Base-by-base conservation (phyloP, 225 moss, liverwort and hornwort genomes). In the Pseudisothecium myosuroides region DNA sequence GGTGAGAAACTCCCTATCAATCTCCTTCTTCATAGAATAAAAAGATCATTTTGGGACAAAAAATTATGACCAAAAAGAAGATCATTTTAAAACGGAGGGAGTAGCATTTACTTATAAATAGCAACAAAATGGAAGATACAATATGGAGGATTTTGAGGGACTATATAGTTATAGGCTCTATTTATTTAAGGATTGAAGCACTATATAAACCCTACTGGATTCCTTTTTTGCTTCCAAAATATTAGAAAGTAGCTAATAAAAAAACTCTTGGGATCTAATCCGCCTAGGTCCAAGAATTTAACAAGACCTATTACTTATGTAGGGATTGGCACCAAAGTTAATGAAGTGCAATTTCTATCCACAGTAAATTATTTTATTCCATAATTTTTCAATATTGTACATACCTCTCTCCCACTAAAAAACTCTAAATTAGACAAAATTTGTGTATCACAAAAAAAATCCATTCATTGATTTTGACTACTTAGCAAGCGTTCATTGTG, bases 151-250 rank as follows among this genome's bases (percentile, higher is more conserved):
- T 41, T 69, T 69, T 39, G 14, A 69, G 14, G 39, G 14, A 24
- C 3, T 12, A 68, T n/a, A 20, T 0, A 5, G 5, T 12, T 37
- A 37, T 11, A 66, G 66, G 10, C 6, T 37, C 2, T 37, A 11
- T 20, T 12, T 3, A n/a, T 11, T n/a, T 11, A 36, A 34, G 34
- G 18, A 3, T 66, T 36, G 18, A 20, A 67, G 22, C 1, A 68
- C 0, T 22, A n/a, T n/a, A 23, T 68, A 66, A 22, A 37, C 12
- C 7, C 8, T 41, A 8, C 0, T 26, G 27, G 7, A 15, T 1
- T 43, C 41, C 0, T 43, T 16, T 15, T 15, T 41, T 1, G 3
- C 5, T 41, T 2, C 7, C 9, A 8, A 71, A 71, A 24, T 41
- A 71, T 71, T 26, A 71, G 15, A 69, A 24, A 39, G 14, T 69